Evolutionary conservation across 1,284 basidiomycete species (phyloP).

Genomic region (Fomitopsis pinicola): DNA sequence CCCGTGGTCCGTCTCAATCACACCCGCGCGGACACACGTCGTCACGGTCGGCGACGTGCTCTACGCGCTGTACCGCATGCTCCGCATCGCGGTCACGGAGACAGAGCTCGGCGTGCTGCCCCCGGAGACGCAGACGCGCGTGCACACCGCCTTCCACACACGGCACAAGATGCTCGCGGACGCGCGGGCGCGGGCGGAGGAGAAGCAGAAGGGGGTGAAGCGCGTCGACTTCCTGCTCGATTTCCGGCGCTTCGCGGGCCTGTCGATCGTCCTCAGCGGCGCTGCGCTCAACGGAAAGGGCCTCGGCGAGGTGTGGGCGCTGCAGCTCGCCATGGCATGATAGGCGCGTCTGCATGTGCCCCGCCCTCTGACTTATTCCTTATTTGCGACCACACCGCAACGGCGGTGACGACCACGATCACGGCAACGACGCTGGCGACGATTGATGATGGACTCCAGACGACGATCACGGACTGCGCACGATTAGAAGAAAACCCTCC

Average conservation of each 20-base stretch:
- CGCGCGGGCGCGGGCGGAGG: constrained; percentile 9
- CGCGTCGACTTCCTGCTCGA: constrained; percentile 23
- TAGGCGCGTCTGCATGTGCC: background rate
- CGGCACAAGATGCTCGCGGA: constrained; percentile 12
- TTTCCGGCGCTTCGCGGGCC: constrained; percentile 15
- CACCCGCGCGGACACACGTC: background rate
- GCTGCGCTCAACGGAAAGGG: constrained; percentile 15
- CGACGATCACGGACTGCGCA: background rate
- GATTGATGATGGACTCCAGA: constrained; percentile 1
- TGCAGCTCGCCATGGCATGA: constrained; percentile 16
- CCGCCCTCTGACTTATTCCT: background rate
- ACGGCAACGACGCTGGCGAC: background rate
- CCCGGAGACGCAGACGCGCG: constrained; percentile 11
- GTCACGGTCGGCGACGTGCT: constrained; percentile 14
- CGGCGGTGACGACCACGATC: background rate
- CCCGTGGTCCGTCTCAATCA: constrained; percentile 9
- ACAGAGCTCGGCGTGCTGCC: constrained; percentile 6
- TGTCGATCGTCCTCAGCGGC: constrained; percentile 16
- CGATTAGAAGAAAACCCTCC: background rate
- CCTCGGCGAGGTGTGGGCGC: constrained; percentile 18
- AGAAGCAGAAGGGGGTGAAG: constrained; percentile 19
- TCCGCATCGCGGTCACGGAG: constrained; percentile 6
- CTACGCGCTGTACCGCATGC: constrained; percentile 9
- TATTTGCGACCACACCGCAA: background rate
- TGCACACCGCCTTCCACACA: constrained; percentile 12